Evolutionary conservation across 2,329 filamentous ascomycete genomes (phyloP).

Genomic region (Alternaria alternata): DNA sequence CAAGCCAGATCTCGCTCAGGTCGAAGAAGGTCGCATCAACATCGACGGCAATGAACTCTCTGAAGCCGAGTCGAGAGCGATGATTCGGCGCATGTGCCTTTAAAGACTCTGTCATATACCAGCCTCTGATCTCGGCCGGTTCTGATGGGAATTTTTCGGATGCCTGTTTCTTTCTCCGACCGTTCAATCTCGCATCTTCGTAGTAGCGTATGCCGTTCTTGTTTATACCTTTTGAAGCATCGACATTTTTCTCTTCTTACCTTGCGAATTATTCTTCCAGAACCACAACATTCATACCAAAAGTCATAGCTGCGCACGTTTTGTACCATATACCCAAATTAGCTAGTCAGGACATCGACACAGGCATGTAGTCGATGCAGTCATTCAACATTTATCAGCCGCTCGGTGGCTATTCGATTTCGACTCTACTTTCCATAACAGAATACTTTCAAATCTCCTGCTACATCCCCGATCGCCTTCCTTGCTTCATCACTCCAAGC

Average conservation of each 20-base stretch:
- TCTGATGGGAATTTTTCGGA: neutral
- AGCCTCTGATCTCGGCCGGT: neutral
- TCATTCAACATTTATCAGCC: neutral
- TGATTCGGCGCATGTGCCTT: conserved; percentile 45
- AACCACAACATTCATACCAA: neutral
- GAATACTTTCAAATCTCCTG: neutral
- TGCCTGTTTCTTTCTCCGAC: neutral
- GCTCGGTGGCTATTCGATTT: neutral
- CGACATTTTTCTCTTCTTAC: neutral
- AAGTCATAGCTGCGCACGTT: neutral
- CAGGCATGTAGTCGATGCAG: neutral
- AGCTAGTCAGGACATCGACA: neutral
- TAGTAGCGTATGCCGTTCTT: conserved; percentile 1
- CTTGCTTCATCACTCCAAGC: conserved; percentile 11
- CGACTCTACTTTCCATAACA: neutral
- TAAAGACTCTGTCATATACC: conserved; percentile 16
- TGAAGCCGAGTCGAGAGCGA: conserved; percentile 40
- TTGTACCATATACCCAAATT: conserved; percentile 3
- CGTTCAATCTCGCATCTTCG: neutral
- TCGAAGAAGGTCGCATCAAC: conserved; percentile 58
- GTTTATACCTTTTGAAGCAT: conserved; percentile 1
- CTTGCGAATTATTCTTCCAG: neutral
- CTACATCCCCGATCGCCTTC: conserved; percentile 8
- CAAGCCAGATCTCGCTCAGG: conserved; percentile 60
- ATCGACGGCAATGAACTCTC: conserved; percentile 43